Percentiles rank a stretch among this genome's conserved stretches.
phyloP scores from a whole-genome alignment of 257 asterid genomes.

The Lycium barbarum region DNA sequence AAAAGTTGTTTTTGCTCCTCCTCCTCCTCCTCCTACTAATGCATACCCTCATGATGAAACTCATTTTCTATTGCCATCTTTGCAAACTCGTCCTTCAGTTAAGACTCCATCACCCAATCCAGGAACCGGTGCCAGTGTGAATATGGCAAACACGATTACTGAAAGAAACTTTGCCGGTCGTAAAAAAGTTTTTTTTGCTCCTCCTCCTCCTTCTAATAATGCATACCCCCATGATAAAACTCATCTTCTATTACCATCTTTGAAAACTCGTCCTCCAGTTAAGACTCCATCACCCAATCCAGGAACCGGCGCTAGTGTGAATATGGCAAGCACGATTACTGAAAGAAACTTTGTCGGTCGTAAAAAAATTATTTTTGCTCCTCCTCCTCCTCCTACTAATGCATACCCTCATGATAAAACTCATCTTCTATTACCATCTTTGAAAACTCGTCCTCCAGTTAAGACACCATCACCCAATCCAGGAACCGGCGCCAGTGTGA shows the following conservation, averaged over 20 bases:
- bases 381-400: slow-evolving; percentile 36
- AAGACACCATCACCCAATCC: no score
- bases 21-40: neutral
- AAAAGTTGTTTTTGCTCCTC: no score
- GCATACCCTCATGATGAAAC: neutral
- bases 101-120: slow-evolving; percentile 40
- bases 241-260: neutral
- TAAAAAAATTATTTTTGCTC: neutral
- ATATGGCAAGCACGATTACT: neutral
- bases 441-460: neutral
- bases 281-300: slow-evolving; percentile 40
- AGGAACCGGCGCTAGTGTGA: neutral
- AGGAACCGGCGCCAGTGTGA: no score
- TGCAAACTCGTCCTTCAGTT: neutral
- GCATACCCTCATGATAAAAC: slow-evolving; percentile 32
- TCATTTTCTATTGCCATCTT: neutral
- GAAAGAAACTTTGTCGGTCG: neutral
- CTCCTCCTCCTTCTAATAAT: slow-evolving; percentile 32
- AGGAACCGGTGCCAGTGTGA: neutral
- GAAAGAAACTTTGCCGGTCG: neutral
- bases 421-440: neutral
- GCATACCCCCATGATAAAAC: slow-evolving; percentile 32
- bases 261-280: neutral
- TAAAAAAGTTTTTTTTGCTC: neutral
- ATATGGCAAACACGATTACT: neutral